A percentile compares a stretch with the other conserved stretches of the same genome.
Conservation (phyloP, 441 rosid species). For the Adansonia gregorii region DNA sequence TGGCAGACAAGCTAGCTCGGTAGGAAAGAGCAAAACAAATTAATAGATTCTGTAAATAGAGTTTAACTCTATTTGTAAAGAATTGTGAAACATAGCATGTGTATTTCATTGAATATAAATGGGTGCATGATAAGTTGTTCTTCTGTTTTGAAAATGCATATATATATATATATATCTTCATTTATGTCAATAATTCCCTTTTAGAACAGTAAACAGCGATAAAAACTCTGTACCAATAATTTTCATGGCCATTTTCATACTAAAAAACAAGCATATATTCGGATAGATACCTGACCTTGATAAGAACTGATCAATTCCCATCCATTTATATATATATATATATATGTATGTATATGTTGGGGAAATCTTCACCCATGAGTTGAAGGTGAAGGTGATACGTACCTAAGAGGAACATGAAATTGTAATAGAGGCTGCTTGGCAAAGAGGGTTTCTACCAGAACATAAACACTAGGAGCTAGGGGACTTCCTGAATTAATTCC, state of each 20-base stretch:
- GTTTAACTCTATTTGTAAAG: background rate
- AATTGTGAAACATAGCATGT: conserved; percentile 37
- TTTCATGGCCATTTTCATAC: conserved; percentile 12
- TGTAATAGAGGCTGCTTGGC: background rate
- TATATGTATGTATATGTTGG: background rate
- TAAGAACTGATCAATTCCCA: background rate
- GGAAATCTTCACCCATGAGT: background rate
- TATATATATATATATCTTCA: too few species aligned
- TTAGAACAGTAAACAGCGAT: background rate
- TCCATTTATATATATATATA: background rate
- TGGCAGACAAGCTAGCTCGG: too few species aligned
- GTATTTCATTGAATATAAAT: conserved; percentile 14
- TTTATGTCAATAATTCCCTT: background rate
- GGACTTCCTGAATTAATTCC: conserved; percentile 18
- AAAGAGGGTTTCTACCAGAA: background rate
- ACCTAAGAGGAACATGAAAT: background rate
- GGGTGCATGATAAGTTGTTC: conserved; percentile 32
- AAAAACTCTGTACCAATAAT: conserved; percentile 22
- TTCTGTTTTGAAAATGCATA: conserved; percentile 6
- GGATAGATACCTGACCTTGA: background rate
- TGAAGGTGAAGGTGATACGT: background rate
- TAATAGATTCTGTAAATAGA: too few species aligned
- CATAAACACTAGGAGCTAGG: background rate
- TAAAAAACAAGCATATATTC: conserved; percentile 23
- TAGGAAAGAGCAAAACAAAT: too few species aligned